A percentile compares a stretch with the other conserved stretches of the same genome.
Conservation (phyloP, 305 asterid genomes). For the Striga hermonthica region DNA sequence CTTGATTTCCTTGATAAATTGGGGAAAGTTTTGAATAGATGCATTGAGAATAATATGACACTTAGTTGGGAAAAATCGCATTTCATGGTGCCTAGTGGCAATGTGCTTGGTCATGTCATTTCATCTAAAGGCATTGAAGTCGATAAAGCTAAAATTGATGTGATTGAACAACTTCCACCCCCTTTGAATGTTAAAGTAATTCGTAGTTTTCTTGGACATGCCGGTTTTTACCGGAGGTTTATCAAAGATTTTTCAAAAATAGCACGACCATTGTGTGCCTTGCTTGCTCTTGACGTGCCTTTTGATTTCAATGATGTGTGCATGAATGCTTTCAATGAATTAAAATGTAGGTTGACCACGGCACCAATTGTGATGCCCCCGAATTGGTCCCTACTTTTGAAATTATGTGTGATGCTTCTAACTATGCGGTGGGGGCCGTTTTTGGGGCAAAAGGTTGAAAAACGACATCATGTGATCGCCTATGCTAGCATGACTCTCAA, state of each 20-base stretch:
- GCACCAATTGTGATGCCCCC: background rate
- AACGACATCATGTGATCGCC: too few species aligned
- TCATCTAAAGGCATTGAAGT: too few species aligned
- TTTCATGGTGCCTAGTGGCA: too few species aligned
- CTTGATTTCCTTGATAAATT: background rate
- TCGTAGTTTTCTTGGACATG: background rate
- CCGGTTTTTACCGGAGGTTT: background rate
- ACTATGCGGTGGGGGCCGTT: background rate
- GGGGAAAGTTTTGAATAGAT: background rate
- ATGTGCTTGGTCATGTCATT: too few species aligned
- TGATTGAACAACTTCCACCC: background rate
- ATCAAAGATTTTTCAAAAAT: background rate
- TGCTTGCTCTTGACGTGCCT: background rate
- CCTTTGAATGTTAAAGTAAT: too few species aligned
- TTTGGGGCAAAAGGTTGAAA: background rate
- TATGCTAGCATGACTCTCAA: too few species aligned
- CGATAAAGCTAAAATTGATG: too few species aligned
- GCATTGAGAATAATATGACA: background rate
- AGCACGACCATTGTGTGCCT: background rate
- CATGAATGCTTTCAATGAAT: background rate
- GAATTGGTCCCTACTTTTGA: background rate
- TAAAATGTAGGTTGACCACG: background rate
- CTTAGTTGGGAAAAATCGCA: background rate
- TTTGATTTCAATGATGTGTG: background rate
- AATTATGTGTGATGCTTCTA: background rate